These are phyloP conservation scores for Fusarium duplospermum DNA, from an alignment of 2,329 filamentous ascomycete species.

Conservation along the genomic window DNA sequence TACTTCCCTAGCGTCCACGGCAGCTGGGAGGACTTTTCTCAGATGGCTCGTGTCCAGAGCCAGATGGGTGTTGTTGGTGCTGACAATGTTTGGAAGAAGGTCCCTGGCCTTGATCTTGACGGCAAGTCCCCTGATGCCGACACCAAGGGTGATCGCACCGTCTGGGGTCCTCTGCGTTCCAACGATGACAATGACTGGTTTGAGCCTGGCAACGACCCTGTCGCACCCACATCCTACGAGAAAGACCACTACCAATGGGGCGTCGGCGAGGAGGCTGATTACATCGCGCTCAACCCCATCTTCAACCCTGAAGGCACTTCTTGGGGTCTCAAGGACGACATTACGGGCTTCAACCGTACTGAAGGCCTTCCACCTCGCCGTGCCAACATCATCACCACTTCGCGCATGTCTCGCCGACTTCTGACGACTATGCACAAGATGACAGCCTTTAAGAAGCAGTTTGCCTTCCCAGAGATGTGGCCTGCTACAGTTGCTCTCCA, in stretches of 20 bases:
- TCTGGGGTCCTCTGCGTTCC: constrained; percentile 88
- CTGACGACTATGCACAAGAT: constrained; percentile 91
- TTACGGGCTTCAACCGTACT: constrained; percentile 81
- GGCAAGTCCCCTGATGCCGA: constrained; percentile 52
- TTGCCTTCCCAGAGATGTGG: constrained; percentile 98
- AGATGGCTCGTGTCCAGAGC: constrained; percentile 79
- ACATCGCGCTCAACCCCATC: constrained; percentile 91
- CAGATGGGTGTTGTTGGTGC: constrained; percentile 74
- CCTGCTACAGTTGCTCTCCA: constrained; percentile 87
- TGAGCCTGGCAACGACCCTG: constrained; percentile 77
- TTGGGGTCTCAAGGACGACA: constrained; percentile 85
- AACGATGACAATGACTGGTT: constrained; percentile 76
- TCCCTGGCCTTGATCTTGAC: constrained; percentile 56
- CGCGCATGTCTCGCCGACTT: constrained; percentile 83
- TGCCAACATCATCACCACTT: constrained; percentile 88
- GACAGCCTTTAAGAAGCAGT: constrained; percentile 85
- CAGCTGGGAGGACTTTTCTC: constrained; percentile 81
- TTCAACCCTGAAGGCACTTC: constrained; percentile 90
- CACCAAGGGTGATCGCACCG: constrained; percentile 59
- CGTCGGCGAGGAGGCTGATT: constrained; percentile 88
- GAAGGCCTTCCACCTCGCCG: constrained; percentile 75
- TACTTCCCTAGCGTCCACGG: constrained; percentile 83
- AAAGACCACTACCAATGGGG: constrained; percentile 89
- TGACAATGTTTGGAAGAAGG: constrained; percentile 74
- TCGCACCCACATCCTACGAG: constrained; percentile 76